Evolutionary conservation across 1,284 basidiomycete genomes (phyloP), one percentile per base, ranked within the genome.

Genomic region (Wolfiporia cocos): DNA sequence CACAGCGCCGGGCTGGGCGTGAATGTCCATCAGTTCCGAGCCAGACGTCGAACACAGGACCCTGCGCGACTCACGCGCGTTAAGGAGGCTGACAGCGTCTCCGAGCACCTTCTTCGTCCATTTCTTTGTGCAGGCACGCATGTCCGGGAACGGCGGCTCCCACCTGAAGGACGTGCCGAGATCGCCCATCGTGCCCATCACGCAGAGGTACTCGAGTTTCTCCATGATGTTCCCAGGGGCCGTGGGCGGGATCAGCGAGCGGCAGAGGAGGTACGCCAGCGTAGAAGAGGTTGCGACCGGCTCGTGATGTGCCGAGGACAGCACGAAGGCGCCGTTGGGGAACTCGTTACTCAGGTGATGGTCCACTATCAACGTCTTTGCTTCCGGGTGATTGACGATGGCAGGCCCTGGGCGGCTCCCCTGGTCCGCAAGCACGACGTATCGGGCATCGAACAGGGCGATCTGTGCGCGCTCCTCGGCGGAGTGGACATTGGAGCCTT

Each of bases 121-220:
- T 31, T 45, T 46, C 48, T 56, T 59, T 38, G 56, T 32, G 36
- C 56, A 58, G 5, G 28, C 43, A 22, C 49, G 50, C 56, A 56
- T 58, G 31, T 55, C 60, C 19, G 54, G 59, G 45, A 55, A 62
- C 6, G 51, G 57, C 15, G 43, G 43, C 29, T 49, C 51, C 53
- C 58, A 63, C 39, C 51, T 51, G 44, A 60, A 56, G 3, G 47
- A 47, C 10, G 56, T 55, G 11, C 60, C 62, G 10, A 62, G 50
- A 40, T 63, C 62, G 9, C 62, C 62, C 48, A 58, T 56, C 21
- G 61, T 59, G 5, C 62, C 62, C 34, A 63, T 57, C 4, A 52
- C 57, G 43, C 55, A 63, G 19, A 57, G 53, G 36, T 54, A 59
- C 20, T 59, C 56, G 18, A 56, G 46, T 9, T 41, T 15, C 26